Base-by-base conservation (phyloP, 352 stramenopile genomes). In the Phytophthora lateralis region DNA sequence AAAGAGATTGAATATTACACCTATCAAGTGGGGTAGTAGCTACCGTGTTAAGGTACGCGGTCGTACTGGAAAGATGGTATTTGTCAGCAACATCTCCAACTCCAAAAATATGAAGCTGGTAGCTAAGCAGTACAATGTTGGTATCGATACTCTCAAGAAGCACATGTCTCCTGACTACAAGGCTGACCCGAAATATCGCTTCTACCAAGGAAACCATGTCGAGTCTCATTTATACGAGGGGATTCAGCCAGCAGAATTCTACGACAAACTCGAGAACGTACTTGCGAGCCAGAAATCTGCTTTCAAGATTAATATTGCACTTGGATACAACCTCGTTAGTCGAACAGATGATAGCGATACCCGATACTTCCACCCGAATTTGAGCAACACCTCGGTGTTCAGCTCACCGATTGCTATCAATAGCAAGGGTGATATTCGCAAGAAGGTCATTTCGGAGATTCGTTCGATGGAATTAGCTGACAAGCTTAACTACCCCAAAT, bases 371-470 rank as follows among this genome's bases (percentile, higher is more conserved):
- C 53, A 47, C 29, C 21, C 47, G 3, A 43, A 48, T 34, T 21
- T 52, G 3, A 12, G 11, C 1, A 67, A 60, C 20, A 63, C 47
- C 4, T 58, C 18, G 8, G 34, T 60, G 24, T 69, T 69, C 18
- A 39, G 55, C 17, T 52, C 34, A 1, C 54, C 60, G 20, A 18
- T 68, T 44, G 27, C 43, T 48, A 55, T 63, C 18, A 54, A 62
- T 10, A 60, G 38, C 6, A 55, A 44, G 17, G 3, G 9, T 27
- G 53, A 69, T 15, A 50, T 63, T 54, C 6, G 38, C 9, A 54
- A 30, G 26, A 30, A 30, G 7, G 6, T 30, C 7, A 30, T 30
- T 1, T 30, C 26, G 1, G 26, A 30, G 30, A 67, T 44, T 4
- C 3, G 34, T 6, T 67, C 21, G 4, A 67, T 52, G 29, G 59